Evolutionary conservation across 2,329 filamentous ascomycete species (phyloP).

Genomic region (Colletotrichum costaricense): DNA sequence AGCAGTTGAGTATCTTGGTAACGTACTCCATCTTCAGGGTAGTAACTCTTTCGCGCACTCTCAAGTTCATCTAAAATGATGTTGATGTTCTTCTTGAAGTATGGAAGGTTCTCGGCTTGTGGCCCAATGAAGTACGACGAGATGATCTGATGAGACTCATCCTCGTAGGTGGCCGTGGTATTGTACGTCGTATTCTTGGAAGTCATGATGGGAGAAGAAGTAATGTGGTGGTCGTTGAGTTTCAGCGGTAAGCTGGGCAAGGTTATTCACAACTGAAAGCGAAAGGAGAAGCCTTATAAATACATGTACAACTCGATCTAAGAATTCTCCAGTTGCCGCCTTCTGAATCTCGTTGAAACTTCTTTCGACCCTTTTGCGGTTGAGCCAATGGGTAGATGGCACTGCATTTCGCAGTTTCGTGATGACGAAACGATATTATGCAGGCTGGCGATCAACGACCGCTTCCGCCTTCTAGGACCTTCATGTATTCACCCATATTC

Average conservation of each 20-base stretch:
- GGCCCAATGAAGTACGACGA: background rate
- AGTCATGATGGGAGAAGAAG: background rate
- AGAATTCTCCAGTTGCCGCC: fast-evolving
- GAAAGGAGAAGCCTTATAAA: background rate
- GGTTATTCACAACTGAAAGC: fast-evolving
- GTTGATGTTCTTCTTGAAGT: background rate
- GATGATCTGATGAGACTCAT: background rate
- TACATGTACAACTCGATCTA: background rate
- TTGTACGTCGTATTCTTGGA: background rate
- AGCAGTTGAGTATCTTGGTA: fast-evolving
- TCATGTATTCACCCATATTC: fast-evolving
- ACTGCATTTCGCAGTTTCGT: background rate
- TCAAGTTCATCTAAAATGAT: background rate
- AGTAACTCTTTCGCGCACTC: background rate
- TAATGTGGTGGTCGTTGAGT: background rate
- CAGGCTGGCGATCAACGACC: background rate
- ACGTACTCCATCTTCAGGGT: background rate
- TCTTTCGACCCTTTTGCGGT: background rate
- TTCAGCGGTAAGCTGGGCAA: background rate
- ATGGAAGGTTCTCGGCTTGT: background rate
- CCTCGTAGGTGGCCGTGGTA: background rate
- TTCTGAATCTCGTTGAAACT: background rate
- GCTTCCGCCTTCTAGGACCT: background rate
- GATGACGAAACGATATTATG: background rate
- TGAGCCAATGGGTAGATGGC: background rate